Evolutionary conservation across 495 filamentous ascomycete genomes (phyloP).

Genomic region (Clavariopsis aquatica): DNA sequence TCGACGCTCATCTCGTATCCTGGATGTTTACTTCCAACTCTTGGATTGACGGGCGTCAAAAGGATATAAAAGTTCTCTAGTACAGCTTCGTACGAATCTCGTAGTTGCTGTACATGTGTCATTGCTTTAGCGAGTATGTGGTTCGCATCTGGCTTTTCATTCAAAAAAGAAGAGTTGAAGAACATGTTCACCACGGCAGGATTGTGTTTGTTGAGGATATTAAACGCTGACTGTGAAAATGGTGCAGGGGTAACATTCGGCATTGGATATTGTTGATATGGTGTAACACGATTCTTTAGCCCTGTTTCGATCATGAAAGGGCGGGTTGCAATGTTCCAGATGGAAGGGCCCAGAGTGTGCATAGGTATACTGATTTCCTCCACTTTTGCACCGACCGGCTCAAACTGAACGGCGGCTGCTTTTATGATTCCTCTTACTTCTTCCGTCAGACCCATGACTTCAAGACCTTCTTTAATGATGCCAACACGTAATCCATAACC

Average conservation of each 20-base stretch:
- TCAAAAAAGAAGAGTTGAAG: conserved; percentile 21
- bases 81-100: conserved; percentile 21
- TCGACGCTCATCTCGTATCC: conserved; percentile 23
- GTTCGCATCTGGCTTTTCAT: conserved; percentile 10
- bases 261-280: conserved; percentile 21
- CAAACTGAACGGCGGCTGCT: conserved; percentile 20
- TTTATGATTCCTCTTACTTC: conserved; percentile 21
- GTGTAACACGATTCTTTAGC: conserved; percentile 12
- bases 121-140: conserved; percentile 14
- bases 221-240: conserved; percentile 18
- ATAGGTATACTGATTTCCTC: conserved; percentile 28
- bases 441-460: conserved; percentile 15
- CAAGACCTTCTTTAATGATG: conserved; percentile 19
- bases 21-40: conserved; percentile 26
- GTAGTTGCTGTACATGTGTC: conserved; percentile 19
- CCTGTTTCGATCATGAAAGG: conserved; percentile 11
- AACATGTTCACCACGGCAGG: conserved; percentile 31
- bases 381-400: conserved; percentile 17
- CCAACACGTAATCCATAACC: conserved; percentile 18
- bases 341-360: conserved; percentile 20
- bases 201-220: conserved; percentile 25
- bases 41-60: conserved; percentile 23
- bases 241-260: conserved; percentile 12
- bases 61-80: conserved; percentile 25
- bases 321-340: conserved; percentile 20